Evolutionary conservation across 495 filamentous ascomycete species (phyloP), one percentile per base, ranked within the genome.

Genomic region (Darksidea phi): DNA sequence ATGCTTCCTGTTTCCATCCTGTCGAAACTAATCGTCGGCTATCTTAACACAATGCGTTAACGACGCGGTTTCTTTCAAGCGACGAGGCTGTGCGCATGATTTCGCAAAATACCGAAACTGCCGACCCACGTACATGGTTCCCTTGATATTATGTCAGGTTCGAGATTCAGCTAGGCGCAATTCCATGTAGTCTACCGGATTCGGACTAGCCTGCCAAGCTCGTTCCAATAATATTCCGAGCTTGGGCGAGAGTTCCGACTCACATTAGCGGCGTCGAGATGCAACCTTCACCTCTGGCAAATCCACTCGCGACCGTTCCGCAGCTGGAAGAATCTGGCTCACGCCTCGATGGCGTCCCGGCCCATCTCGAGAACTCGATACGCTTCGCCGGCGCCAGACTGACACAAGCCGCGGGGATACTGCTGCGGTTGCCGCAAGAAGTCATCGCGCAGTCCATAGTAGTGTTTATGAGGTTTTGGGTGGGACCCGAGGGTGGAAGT

Each of bases 361-460:
- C 81, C 15, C 88, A 92, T 58, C 82, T 97, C 12, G 91, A 96
- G 75, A 81, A 84, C 61, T 81, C 80, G 53, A 78, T 89, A 43
- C 80, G 84, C 58, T 88, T 80, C 72, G 78, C 86, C 23, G 82
- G 84, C 3, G 84, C 88, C 42, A 83, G 86, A 56, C 82, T 98
- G 6, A 95, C 89, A 11, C 95, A 97, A 72, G 82, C 88, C 17
- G 91, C 94, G 11, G 95, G 94, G 6, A 77, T 96, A 6, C 81
- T 97, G 7, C 80, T 98, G 2, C 82, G 88, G 42, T 76, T 97
- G 48, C 88, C 93, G 0, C 95, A 97, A 68, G 90, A 93, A 56
- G 83, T 91, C 48, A 90, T 95, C 25, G 88, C 91, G 13, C 90
- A 91, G 67, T 90, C 94, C 1, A 87, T 91, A 67, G 84, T 98